Evolutionary conservation across 2,329 filamentous ascomycete genomes (phyloP).

Genomic region (Aspergillus intermedius): DNA sequence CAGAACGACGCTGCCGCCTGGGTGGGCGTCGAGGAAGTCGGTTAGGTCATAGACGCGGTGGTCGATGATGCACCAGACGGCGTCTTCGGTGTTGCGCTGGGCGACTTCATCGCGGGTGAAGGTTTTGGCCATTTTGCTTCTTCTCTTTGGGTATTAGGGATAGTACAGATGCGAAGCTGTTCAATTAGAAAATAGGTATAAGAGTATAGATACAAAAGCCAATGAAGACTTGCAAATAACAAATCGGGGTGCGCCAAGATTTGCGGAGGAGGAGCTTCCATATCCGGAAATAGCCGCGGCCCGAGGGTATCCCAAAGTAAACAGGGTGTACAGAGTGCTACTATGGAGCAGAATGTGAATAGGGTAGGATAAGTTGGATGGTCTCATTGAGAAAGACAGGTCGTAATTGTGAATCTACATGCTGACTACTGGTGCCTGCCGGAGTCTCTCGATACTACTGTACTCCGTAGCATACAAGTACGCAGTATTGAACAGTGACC

Average conservation of each 20-base stretch:
- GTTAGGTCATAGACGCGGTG: conserved; percentile 79
- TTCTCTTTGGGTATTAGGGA: background rate
- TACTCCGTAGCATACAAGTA: no score
- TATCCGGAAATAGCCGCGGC: background rate
- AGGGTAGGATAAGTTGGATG: no score
- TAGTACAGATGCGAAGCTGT: background rate
- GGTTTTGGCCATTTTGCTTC: conserved; percentile 15
- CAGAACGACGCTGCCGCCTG: conserved; percentile 73
- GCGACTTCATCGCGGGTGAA: conserved; percentile 57
- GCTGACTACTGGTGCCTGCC: no score
- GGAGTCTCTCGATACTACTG: no score
- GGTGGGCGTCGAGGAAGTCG: conserved; percentile 79
- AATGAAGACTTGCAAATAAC: background rate
- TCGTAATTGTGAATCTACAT: no score
- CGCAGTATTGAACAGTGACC: no score
- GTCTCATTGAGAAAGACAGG: no score
- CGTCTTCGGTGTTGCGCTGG: conserved; percentile 68
- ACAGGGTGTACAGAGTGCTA: background rate
- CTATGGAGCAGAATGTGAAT: background rate
- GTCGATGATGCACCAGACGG: conserved; percentile 79
- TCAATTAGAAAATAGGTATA: background rate
- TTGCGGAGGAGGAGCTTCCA: background rate
- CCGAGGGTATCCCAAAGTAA: background rate
- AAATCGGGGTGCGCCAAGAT: background rate
- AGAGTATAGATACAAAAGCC: background rate